Conservation (phyloP, 192 early-diverging fungal genomes). For the Phlyctochytrium arcticum region DNA sequence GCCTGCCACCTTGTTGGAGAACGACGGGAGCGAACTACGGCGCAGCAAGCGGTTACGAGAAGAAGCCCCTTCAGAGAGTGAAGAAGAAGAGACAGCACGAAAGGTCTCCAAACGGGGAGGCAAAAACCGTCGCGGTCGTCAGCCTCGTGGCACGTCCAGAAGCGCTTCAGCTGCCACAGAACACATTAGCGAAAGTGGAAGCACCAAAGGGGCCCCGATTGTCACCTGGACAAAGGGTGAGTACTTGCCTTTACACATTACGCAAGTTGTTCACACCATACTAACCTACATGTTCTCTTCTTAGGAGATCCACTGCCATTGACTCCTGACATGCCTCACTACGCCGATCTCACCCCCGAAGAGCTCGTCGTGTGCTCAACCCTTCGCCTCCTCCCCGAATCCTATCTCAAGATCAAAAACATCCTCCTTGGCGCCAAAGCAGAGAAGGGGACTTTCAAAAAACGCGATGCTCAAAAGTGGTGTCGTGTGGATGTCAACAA, state of each 20-base stretch:
- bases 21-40: background rate
- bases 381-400: constrained; percentile 75
- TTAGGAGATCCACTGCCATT: constrained; percentile 29
- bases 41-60: background rate
- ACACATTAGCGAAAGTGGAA: too few relatives aligned
- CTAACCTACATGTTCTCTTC: background rate
- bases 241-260: background rate
- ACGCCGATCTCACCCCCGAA: constrained; percentile 51
- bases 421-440: constrained; percentile 65
- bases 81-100: too few relatives aligned
- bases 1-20: constrained; percentile 22
- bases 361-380: constrained; percentile 72
- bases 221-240: constrained; percentile 47
- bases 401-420: constrained; percentile 79
- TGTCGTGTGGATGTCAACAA: constrained; percentile 95
- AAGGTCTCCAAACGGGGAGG: too few relatives aligned
- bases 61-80: background rate
- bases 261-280: background rate
- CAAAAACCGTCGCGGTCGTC: too few relatives aligned
- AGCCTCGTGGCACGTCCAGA: too few relatives aligned
- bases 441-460: constrained; percentile 65
- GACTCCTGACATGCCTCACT: constrained; percentile 25
- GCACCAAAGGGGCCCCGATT: constrained; percentile 19
- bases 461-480: constrained; percentile 87
- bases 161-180: too few relatives aligned